phyloP scores from a whole-genome alignment of 139 green algal species.

The Astrephomene gubernaculifera region DNA sequence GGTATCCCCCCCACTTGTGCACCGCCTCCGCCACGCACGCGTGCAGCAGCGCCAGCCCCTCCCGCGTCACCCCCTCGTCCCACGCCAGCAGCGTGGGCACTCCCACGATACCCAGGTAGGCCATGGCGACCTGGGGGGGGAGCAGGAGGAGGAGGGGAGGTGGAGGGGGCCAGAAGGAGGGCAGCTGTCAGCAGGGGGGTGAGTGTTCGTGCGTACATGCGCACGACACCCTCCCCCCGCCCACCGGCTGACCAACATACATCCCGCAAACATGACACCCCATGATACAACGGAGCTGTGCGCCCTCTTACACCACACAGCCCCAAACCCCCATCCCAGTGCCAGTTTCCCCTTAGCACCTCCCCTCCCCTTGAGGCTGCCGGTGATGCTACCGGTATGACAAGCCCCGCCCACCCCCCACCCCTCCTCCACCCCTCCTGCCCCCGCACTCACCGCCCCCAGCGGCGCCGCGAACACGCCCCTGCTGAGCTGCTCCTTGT shows the following conservation, averaged over 20 bases:
- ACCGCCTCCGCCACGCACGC: slow-evolving; percentile 16
- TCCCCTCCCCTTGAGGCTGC: too few species aligned
- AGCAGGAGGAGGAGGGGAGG: background rate
- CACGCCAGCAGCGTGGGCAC: slow-evolving; percentile 39
- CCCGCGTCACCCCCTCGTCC: slow-evolving; percentile 26
- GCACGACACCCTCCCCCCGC: background rate
- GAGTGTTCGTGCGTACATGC: too few species aligned
- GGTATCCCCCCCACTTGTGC: slow-evolving; percentile 33
- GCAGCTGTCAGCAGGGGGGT: background rate
- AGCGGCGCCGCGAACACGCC: slow-evolving; percentile 49
- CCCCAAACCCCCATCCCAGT: too few species aligned
- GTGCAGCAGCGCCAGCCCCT: slow-evolving; percentile 31
- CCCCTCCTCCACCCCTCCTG: background rate
- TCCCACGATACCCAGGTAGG: slow-evolving; percentile 33
- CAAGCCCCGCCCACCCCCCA: background rate
- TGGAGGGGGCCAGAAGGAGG: background rate
- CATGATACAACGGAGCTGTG: too few species aligned
- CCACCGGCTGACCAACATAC: too few species aligned
- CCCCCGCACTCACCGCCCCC: slow-evolving; percentile 18
- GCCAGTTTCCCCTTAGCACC: too few species aligned
- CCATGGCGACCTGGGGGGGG: slow-evolving; percentile 29
- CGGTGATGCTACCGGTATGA: too few species aligned
- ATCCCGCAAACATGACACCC: too few species aligned
- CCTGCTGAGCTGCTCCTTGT: slow-evolving; percentile 43
- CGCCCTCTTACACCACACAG: too few species aligned